Base-by-base conservation (phyloP, 208 protist species). In the Naegleria fowleri region DNA sequence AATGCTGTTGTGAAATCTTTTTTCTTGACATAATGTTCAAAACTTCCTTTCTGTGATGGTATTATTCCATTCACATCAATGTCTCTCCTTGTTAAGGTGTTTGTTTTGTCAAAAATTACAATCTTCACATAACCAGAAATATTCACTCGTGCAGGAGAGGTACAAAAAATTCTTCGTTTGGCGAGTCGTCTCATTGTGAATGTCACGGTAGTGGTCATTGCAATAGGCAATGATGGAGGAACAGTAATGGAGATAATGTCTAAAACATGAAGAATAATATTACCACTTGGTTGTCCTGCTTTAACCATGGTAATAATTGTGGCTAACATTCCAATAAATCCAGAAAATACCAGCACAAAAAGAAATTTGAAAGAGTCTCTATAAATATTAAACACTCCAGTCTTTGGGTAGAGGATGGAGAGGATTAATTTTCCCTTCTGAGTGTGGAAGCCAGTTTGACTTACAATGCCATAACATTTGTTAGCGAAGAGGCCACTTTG, bases 41-140 rank as follows among this genome's bases (percentile, higher is more conserved):
- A 67, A 29, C 3, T 15, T 29, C 55, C 55, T 67, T 19, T 29
- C 11, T 29, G 19, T 15, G 55, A 67, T 19, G 55, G 55, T 15
- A 67, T 29, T 36, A 76, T n/a, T 75, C 76, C 90, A 40, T 29
- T 15, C 25, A 96, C 40, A 39, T 94, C 89, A 0, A 96, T 90
- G 29, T 84, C 91, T 11, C 96, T 94, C 92, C 95, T 92, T 16
- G 95, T 96, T 0, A 96, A 52, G 0, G 95, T 96, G 13, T 95
- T 95, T 5, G 95, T 96, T 48, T 96, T 96, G 75, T 96, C 95
- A 79, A 96, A 95, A 84, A 91, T 91, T 51, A 95, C 92, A 7
- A 95, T 52, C n/a, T 92, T 52, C 5, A 96, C 39, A 43, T 93
- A 92, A 40, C 94, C 94, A 59, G 90, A 90, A 29, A 92, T 83